These are phyloP conservation scores for Barnettozyma hawaiiensis DNA, from an alignment of 1,139 yeast genomes.

Conservation along the genomic window DNA sequence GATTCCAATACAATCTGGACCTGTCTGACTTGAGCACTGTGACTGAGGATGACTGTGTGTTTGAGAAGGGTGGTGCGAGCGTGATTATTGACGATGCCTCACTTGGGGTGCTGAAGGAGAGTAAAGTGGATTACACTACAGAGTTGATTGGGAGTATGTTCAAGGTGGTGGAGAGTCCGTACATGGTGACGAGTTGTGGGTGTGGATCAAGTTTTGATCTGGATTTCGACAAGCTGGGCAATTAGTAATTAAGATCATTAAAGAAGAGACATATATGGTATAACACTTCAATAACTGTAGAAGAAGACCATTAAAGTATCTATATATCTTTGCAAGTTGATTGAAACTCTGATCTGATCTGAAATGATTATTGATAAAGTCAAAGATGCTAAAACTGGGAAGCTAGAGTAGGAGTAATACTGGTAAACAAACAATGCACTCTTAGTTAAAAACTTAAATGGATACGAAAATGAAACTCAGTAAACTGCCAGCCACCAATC, in stretches of 20 bases:
- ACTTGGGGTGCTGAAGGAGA: conserved; percentile 74
- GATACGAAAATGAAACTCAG: conserved; percentile 61
- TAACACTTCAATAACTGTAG: background rate
- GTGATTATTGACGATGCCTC: conserved; percentile 79
- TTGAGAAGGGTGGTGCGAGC: conserved; percentile 62
- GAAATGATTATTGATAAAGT: no score
- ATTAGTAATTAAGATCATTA: no score
- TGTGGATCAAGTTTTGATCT: conserved; percentile 95
- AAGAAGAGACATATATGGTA: background rate
- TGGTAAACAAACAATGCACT: no score
- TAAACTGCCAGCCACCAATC: conserved; percentile 72
- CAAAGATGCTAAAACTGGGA: no score
- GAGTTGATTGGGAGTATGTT: conserved; percentile 95
- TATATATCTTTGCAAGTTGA: no score
- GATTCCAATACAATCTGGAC: conserved; percentile 82
- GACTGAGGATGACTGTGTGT: conserved; percentile 45
- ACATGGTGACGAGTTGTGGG: conserved; percentile 89
- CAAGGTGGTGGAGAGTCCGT: conserved; percentile 85
- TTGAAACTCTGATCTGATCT: no score
- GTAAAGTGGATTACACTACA: conserved; percentile 82
- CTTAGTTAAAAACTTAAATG: background rate
- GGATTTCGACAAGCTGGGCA: conserved; percentile 23
- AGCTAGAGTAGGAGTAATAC: no score
- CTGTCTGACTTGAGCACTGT: conserved; percentile 34
- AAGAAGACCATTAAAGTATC: background rate